phyloP scores from a whole-genome alignment of 257 asterid species.

The Pogostemon cablin region DNA sequence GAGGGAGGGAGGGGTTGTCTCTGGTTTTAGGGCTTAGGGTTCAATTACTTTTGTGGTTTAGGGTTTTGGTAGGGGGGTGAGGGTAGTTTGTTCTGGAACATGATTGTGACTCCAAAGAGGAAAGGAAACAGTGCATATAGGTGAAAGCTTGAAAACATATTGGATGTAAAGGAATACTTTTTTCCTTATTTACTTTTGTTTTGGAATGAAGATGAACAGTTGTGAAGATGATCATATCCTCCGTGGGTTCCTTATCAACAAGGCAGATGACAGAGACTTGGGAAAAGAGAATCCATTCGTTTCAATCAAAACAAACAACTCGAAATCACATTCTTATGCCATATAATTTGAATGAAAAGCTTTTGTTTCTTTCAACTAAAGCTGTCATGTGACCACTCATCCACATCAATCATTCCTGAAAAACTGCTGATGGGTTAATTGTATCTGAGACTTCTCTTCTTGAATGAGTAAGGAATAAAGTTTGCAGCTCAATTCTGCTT shows the following conservation, averaged over 20 bases:
- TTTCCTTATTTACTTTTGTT: conserved; percentile 34
- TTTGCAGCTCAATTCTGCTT: conserved; percentile 30
- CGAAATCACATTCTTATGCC: conserved; percentile 36
- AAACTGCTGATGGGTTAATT: conserved; percentile 20
- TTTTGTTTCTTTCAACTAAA: conserved; percentile 31
- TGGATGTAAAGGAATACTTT: conserved; percentile 34
- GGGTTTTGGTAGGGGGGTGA: not conserved
- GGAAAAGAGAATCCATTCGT: conserved; percentile 35
- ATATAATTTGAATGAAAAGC: conserved; percentile 30
- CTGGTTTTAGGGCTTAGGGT: too few species aligned
- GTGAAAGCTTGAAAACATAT: conserved; percentile 16
- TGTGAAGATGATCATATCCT: conserved; percentile 36
- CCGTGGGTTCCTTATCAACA: conserved; percentile 50
- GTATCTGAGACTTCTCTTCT: conserved; percentile 31
- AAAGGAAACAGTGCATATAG: not conserved
- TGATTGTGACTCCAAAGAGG: conserved; percentile 3
- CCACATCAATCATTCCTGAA: conserved; percentile 25
- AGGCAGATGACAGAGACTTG: conserved; percentile 30
- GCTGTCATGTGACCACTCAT: conserved; percentile 38
- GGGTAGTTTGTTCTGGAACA: conserved; percentile 7
- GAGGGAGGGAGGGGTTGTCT: not conserved
- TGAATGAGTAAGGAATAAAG: conserved; percentile 38
- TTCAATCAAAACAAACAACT: conserved; percentile 30
- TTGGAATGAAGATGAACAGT: conserved; percentile 28
- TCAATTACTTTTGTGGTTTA: too few species aligned